Base-by-base conservation (phyloP, 805 yeast genomes). In the Metschnikowia drakensbergensis region DNA sequence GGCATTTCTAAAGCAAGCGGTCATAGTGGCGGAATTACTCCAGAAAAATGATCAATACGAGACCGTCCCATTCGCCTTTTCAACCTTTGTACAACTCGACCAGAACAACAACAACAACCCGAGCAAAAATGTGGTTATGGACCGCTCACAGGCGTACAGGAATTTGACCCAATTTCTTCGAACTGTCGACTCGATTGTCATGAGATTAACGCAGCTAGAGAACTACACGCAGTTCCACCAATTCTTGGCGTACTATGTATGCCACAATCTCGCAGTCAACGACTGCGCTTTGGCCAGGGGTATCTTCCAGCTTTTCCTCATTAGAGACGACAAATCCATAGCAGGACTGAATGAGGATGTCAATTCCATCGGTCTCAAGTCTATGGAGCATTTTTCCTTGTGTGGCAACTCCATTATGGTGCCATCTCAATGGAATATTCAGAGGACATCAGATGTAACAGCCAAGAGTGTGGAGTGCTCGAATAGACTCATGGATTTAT, bases 311-410 rank as follows among this genome's bases (percentile, higher is more conserved):
- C 65, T 84, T 23, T 82, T 77, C 57, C 66, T 84, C 25, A 69
- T 85, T 6, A 68, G 88, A 51, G 87, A 84, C 58, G 83, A 84
- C 60, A 76, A 75, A 46, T 68, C 81, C 1, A 68, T 86, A 2
- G 55, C 83, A 25, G 91, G 90, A 0, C 69, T 69, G 41, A 51
- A 50, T 27, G 72, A 67, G 46, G 59, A 63, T 11, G 60, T 81
- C 27, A 50, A 52, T 7, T 42, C 45, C 7, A 37, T 66, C 8
- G 54, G 62, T 3, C 40, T 62, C 7, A 58, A 69, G 31, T 77
- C 77, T 49, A 61, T 85, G 49, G 67, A 67, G 26, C 11, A 29
- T 17, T 74, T 72, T 39, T 63, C 78, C 40, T 61, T 72, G 8
- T 72, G 80, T 40, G 66, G 66, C 17, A 68, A 63, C 37, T 53